phyloP scores from a whole-genome alignment of 345 rosid genomes.

The Lenwebbia sp. region DNA sequence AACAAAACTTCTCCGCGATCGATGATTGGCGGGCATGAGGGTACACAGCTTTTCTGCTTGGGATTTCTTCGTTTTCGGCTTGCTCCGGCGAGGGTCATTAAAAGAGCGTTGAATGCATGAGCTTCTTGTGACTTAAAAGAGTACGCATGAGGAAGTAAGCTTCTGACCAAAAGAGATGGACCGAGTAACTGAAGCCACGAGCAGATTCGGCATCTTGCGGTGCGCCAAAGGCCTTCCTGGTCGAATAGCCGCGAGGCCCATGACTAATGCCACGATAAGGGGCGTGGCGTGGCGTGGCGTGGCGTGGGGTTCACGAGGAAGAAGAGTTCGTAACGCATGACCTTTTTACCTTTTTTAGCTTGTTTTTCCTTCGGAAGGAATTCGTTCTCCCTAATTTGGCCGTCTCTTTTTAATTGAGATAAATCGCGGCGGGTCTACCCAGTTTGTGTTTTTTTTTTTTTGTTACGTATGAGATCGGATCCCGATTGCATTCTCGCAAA shows the following conservation, averaged over 20 bases:
- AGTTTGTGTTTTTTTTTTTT: neutral
- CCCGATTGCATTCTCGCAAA: neutral
- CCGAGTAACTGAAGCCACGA: neutral
- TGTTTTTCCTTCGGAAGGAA: neutral
- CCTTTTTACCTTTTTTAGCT: neutral
- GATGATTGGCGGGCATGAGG: neutral
- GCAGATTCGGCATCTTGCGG: neutral
- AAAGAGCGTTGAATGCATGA: neutral
- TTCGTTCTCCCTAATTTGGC: neutral
- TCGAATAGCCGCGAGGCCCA: neutral
- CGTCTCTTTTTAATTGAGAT: neutral
- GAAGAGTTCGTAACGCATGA: neutral
- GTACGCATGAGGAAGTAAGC: too few relatives aligned
- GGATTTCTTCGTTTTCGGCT: neutral
- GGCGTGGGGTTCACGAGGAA: neutral
- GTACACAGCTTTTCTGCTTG: neutral
- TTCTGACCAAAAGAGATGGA: neutral
- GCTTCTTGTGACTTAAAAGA: neutral
- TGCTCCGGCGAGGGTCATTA: neutral
- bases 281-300: neutral
- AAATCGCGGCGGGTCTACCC: neutral
- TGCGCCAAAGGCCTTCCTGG: neutral
- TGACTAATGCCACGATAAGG: neutral
- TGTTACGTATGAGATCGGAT: neutral
- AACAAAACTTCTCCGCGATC: neutral